Percentiles rank a stretch among this genome's conserved stretches.
Evolutionary conservation across 1,284 basidiomycete species (phyloP).

Genomic region (Exobasidium cylindrosporum): DNA sequence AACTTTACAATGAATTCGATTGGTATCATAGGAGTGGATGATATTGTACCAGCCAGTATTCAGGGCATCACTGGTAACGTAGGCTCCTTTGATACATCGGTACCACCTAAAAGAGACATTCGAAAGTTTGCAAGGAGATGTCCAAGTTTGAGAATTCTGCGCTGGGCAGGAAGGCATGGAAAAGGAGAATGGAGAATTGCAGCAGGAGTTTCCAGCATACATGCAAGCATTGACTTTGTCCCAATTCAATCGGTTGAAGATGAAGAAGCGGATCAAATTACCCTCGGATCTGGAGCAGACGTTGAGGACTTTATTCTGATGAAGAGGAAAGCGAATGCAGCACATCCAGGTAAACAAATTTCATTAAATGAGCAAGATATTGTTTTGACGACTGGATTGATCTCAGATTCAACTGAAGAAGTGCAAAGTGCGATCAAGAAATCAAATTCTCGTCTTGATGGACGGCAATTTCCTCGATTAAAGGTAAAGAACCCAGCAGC

Average conservation of each 20-base stretch:
- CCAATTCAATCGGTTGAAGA: constrained; percentile 6
- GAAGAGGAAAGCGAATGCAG: background rate
- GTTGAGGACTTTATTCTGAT: constrained; percentile 1
- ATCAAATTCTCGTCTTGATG: too few species aligned
- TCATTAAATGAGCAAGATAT: too few species aligned
- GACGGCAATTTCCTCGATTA: too few species aligned
- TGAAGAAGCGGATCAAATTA: background rate
- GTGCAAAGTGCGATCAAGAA: too few species aligned
- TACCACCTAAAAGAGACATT: constrained; percentile 10
- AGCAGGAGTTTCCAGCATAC: background rate
- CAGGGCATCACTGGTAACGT: background rate
- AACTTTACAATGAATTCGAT: background rate
- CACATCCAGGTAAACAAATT: background rate
- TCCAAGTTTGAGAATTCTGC: background rate
- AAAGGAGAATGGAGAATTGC: constrained; percentile 12
- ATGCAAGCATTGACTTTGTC: constrained; percentile 1
- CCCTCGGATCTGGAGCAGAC: background rate
- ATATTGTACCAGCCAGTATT: background rate
- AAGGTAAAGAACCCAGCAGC: too few species aligned
- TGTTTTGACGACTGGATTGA: too few species aligned
- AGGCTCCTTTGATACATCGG: background rate
- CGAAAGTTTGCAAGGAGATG: constrained; percentile 10
- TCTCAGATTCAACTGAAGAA: too few species aligned
- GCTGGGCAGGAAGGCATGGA: constrained; percentile 1
- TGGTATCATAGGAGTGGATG: background rate